Conservation (phyloP, 2,329 filamentous ascomycete species). For the Trichoderma breve region DNA sequence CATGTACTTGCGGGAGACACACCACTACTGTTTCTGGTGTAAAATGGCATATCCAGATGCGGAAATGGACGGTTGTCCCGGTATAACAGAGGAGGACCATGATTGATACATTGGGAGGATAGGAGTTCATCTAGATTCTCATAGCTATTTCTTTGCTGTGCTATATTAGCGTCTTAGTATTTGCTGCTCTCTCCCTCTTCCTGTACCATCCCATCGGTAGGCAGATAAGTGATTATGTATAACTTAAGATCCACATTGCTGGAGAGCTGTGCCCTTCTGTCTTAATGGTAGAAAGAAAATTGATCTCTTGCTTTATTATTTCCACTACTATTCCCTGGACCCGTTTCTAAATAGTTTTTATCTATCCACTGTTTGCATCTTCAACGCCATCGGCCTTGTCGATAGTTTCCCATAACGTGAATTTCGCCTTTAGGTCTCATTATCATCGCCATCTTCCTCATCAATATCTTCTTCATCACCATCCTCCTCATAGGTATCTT, state of each 20-base stretch:
- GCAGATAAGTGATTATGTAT: background rate
- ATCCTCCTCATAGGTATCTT: no score
- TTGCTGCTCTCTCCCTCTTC: background rate
- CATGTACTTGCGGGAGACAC: slow-evolving; percentile 64
- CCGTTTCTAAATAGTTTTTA: accelerated
- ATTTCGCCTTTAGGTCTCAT: no score
- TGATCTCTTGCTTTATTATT: background rate
- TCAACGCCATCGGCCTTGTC: no score
- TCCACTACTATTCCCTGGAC: background rate
- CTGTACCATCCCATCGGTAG: background rate
- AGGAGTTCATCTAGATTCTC: background rate
- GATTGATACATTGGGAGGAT: slow-evolving; percentile 36
- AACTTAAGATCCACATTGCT: no score
- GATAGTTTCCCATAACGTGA: no score
- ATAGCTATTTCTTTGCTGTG: background rate
- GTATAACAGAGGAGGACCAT: slow-evolving; percentile 79
- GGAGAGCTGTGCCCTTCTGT: background rate
- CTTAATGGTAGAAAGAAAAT: background rate
- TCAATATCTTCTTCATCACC: no score
- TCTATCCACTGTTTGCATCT: accelerated
- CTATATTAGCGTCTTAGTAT: background rate
- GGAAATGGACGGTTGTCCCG: slow-evolving; percentile 84
- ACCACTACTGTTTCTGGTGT: slow-evolving; percentile 95
- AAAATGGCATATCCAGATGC: slow-evolving; percentile 75
- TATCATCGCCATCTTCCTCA: no score